A percentile compares a stretch with the other conserved stretches of the same genome.
These are phyloP conservation scores for Neonectria neomacrospora DNA, from an alignment of 2,329 filamentous ascomycete genomes.

Conservation along the genomic window DNA sequence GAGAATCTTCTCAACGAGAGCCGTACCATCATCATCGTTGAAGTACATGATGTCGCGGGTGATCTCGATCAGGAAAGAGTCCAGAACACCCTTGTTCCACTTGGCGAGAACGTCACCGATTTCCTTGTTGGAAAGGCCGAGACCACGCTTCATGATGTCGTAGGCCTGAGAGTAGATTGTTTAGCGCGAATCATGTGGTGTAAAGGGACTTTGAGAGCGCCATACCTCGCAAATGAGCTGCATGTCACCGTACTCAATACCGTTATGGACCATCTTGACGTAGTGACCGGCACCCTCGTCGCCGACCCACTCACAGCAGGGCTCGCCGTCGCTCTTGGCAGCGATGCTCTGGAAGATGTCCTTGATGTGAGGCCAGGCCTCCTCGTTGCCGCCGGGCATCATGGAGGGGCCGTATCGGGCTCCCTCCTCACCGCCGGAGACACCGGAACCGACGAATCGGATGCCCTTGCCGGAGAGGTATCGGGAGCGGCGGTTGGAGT, in stretches of 20 bases:
- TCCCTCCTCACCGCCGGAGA: conserved; percentile 99
- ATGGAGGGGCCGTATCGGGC: conserved; percentile 96
- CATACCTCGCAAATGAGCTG: conserved; percentile 98
- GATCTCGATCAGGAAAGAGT: conserved; percentile 99
- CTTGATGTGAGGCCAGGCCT: conserved; percentile 98
- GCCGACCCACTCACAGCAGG: conserved; percentile 99
- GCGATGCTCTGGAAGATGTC: conserved; percentile 98
- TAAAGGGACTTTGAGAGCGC: background rate
- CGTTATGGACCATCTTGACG: conserved; percentile 99
- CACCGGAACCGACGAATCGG: conserved; percentile 95
- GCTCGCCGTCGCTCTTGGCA: conserved; percentile 95
- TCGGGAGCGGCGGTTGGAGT: conserved; percentile 95
- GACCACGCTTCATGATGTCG: conserved; percentile 99
- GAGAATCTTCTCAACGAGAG: conserved; percentile 98
- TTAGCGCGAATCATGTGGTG: conserved; percentile 30
- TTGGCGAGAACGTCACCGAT: conserved; percentile 93
- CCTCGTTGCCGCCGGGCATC: conserved; percentile 99
- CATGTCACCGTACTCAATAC: conserved; percentile 99
- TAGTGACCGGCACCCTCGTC: conserved; percentile 99
- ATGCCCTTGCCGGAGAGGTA: conserved; percentile 90
- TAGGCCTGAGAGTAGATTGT: conserved; percentile 75
- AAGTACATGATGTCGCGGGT: conserved; percentile 98
- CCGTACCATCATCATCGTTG: conserved; percentile 91
- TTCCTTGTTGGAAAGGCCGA: conserved; percentile 89
- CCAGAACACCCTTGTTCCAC: conserved; percentile 99